Evolutionary conservation across 2,329 filamentous ascomycete genomes (phyloP), one percentile per base, ranked within the genome.

Genomic region (Ustilaginoidea virens): DNA sequence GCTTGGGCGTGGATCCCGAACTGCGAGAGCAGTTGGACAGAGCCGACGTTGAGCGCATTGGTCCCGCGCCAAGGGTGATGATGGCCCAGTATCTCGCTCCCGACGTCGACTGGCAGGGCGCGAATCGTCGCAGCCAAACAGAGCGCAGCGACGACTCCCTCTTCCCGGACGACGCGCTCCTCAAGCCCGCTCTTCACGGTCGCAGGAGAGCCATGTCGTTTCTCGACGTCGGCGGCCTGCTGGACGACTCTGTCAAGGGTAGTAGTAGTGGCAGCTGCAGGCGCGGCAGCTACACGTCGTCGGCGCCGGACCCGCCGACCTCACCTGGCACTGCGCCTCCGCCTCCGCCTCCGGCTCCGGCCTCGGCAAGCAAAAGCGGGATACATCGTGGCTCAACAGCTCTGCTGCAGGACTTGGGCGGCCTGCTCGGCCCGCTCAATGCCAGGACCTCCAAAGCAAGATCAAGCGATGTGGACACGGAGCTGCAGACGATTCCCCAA

Each of bases 201-300:
- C 36, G 39, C 9, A 45, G 39, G 7, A 45, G 43, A 23, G 43
- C 66, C 26, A 70, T 90, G 4, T 82, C 80, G 0, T 87, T 93
- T 49, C 85, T 87, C 42, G 86, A 93, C 39, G 76, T 85, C 1
- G 83, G 83, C 14, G 81, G 80, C 0, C 55, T 92, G 0, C 56
- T 92, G 1, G 71, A 76, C 5, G 62, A 61, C 12, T 37, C 53
- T 2, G 28, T 31, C 16, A 38, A 40, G 5, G 44, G 44, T 28
- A 45, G 47, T 35, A 48, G 47, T 35, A 48, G 41, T 28, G 41
- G 43, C 16, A 51, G 48, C 26, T 41, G 51, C 27, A 46, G 53
- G 23, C 51, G 55, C 8, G 54, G 55, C 17, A 66, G 61, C 36
- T 48, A 47, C 32, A 49, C 51, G 14, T 63, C 60, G 5, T 50